Percentiles rank a stretch among this genome's conserved stretches.
Conservation (phyloP, 495 filamentous ascomycete genomes). For the Talaromyces trachyspermus region DNA sequence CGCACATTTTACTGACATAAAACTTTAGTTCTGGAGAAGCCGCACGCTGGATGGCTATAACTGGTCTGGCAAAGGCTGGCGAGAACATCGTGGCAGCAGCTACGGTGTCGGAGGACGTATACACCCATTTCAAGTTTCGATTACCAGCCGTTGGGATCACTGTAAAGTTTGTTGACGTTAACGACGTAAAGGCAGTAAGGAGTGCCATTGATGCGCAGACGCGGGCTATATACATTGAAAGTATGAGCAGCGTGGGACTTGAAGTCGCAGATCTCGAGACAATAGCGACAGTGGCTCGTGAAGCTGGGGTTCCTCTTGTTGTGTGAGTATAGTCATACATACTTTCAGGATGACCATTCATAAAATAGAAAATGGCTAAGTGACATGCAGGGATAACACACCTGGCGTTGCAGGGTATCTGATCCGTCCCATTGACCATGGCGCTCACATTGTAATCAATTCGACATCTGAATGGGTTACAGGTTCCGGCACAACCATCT, state of each 20-base stretch:
- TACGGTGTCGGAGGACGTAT: conserved; percentile 94
- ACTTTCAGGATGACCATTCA: no score
- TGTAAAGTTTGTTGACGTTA: conserved; percentile 84
- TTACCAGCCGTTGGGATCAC: conserved; percentile 77
- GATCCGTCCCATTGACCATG: conserved; percentile 84
- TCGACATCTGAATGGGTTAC: conserved; percentile 99
- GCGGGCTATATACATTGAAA: conserved; percentile 91
- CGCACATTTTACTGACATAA: background rate
- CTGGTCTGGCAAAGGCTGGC: conserved; percentile 71
- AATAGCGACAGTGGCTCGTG: conserved; percentile 71
- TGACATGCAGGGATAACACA: conserved; percentile 62
- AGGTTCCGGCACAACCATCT: conserved; percentile 93
- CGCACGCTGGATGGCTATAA: conserved; percentile 89
- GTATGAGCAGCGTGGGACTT: conserved; percentile 91
- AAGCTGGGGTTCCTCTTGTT: conserved; percentile 74
- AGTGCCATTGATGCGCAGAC: conserved; percentile 89
- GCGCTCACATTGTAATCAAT: conserved; percentile 91
- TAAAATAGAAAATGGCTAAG: background rate
- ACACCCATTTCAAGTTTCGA: conserved; percentile 95
- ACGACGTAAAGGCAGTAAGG: conserved; percentile 71
- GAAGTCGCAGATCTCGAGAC: conserved; percentile 87
- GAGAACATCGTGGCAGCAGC: conserved; percentile 94
- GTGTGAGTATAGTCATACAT: no score
- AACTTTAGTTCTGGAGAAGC: conserved; percentile 60
- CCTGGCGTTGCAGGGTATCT: conserved; percentile 97